Conservation (phyloP, 2,329 filamentous ascomycete species). For the Nakataea oryzae region DNA sequence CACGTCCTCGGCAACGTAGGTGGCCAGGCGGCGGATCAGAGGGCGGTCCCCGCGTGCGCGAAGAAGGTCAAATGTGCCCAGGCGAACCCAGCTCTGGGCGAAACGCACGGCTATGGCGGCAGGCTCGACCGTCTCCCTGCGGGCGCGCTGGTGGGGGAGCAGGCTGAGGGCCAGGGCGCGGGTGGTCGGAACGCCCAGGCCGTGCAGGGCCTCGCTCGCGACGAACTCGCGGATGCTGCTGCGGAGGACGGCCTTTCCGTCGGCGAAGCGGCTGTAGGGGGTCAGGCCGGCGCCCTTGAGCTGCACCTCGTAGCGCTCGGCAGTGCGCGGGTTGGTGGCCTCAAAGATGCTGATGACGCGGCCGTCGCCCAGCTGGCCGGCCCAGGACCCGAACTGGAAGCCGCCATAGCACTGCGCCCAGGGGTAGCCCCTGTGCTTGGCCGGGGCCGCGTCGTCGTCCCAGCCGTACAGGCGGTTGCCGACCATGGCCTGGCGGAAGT, state of each 20-base stretch:
- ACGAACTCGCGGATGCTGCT: constrained; percentile 93
- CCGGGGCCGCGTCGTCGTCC: constrained; percentile 41
- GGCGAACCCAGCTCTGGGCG: constrained; percentile 80
- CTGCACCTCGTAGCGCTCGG: constrained; percentile 78
- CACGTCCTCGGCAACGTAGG: constrained; percentile 80
- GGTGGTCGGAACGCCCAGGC: constrained; percentile 76
- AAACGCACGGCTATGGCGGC: constrained; percentile 90
- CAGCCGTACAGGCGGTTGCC: constrained; percentile 78
- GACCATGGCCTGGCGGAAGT: constrained; percentile 67
- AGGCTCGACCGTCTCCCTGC: constrained; percentile 73
- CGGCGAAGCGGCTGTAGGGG: constrained; percentile 91
- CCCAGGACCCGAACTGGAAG: constrained; percentile 75
- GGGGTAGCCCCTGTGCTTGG: constrained; percentile 55
- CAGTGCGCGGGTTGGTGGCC: constrained; percentile 61
- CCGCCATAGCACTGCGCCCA: constrained; percentile 99
- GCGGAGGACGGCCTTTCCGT: constrained; percentile 85
- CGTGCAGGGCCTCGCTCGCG: constrained; percentile 80
- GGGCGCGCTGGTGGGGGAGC: constrained; percentile 60
- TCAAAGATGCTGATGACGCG: constrained; percentile 93
- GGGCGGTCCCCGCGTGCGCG: constrained; percentile 69
- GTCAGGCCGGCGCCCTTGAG: constrained; percentile 90
- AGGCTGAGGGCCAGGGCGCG: constrained; percentile 75
- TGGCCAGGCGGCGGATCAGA: constrained; percentile 63
- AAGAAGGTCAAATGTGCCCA: constrained; percentile 94
- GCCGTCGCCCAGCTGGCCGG: constrained; percentile 89